Conservation (phyloP, 345 rosid species). For the Odontarrhena argentea region DNA sequence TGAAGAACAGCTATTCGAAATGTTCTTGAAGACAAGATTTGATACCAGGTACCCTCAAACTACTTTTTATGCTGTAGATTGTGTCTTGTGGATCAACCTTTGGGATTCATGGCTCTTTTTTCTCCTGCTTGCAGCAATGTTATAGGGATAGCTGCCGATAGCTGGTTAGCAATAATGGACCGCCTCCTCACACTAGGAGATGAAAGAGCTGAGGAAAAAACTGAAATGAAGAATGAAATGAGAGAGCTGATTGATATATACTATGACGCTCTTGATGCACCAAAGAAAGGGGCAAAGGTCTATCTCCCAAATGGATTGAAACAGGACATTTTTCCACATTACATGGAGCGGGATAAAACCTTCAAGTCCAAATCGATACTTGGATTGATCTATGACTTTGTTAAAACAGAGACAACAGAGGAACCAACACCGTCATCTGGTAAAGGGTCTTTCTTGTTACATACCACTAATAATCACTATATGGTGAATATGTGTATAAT, state of each 20-base stretch:
- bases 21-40: constrained; percentile 61
- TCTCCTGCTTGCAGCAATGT: constrained; percentile 54
- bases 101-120: constrained; percentile 18
- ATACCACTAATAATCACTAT: background rate
- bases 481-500: background rate
- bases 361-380: constrained; percentile 63
- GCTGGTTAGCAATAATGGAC: constrained; percentile 80
- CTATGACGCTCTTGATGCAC: constrained; percentile 86
- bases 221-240: constrained; percentile 46
- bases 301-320: constrained; percentile 51
- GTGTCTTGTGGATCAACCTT: background rate
- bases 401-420: constrained; percentile 36
- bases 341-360: constrained; percentile 50
- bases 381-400: constrained; percentile 64
- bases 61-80: background rate
- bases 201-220: constrained; percentile 46
- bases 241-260: constrained; percentile 51
- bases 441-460: constrained; percentile 35
- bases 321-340: constrained; percentile 56
- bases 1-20: constrained; percentile 60
- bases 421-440: constrained; percentile 41
- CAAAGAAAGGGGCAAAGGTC: constrained; percentile 58
- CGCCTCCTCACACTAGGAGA: constrained; percentile 53
- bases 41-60: constrained; percentile 49
- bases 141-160: constrained; percentile 60